These are phyloP conservation scores for Syzygium jambos DNA, from an alignment of 345 rosid species.

Conservation along the genomic window DNA sequence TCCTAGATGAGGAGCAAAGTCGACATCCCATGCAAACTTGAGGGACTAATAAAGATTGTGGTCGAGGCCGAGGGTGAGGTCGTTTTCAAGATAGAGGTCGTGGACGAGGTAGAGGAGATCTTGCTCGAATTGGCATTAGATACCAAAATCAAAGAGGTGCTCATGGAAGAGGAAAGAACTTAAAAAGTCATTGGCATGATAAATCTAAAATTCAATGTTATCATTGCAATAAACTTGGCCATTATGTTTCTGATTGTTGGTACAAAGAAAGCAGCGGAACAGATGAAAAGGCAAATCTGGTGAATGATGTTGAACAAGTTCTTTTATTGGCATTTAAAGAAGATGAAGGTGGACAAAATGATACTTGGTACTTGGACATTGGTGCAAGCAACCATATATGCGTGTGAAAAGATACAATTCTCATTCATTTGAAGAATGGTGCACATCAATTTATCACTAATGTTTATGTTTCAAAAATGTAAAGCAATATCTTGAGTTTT, in stretches of 20 bases:
- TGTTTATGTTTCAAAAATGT: no score
- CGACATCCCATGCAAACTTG: neutral
- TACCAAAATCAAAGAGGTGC: neutral
- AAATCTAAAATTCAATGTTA: neutral
- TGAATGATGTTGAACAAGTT: neutral
- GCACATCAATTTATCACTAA: no score
- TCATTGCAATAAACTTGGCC: neutral
- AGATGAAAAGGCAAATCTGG: neutral
- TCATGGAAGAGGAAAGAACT: neutral
- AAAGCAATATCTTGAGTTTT: no score
- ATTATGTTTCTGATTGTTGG: neutral
- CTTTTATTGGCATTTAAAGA: no score
- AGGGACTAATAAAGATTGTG: neutral
- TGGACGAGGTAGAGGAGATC: neutral
- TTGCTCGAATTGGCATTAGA: neutral
- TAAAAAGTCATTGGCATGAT: neutral
- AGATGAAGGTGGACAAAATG: no score
- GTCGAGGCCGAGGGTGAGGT: neutral
- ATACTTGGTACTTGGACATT: no score
- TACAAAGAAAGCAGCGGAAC: neutral
- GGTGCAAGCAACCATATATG: no score
- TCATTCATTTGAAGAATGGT: no score
- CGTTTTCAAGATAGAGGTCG: neutral
- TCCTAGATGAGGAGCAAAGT: neutral
- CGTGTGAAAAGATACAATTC: no score